Conservation (phyloP, 768 basidiomycete species). For the Amylocystis lapponica region DNA sequence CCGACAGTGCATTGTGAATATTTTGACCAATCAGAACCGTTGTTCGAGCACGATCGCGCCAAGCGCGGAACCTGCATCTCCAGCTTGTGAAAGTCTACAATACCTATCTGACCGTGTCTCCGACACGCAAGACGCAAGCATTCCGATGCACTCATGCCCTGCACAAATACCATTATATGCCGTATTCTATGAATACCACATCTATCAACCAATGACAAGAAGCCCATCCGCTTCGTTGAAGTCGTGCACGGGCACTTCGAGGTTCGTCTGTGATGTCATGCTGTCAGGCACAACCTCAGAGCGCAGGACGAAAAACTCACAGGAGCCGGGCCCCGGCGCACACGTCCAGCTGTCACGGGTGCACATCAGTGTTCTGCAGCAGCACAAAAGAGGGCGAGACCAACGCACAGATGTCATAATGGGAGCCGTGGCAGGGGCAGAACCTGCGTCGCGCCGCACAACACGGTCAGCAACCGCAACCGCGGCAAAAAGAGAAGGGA, state of each 20-base stretch:
- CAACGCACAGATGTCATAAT: conserved; percentile 88
- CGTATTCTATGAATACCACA: conserved; percentile 3
- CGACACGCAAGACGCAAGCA: too few relatives aligned
- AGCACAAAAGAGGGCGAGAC: conserved; percentile 1
- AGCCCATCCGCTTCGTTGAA: conserved; percentile 87
- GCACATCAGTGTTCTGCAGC: conserved; percentile 3
- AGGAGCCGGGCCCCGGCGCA: conserved; percentile 94
- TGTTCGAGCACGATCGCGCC: too few relatives aligned
- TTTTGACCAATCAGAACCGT: too few relatives aligned
- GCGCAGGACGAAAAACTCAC: conserved; percentile 48
- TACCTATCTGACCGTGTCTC: too few relatives aligned
- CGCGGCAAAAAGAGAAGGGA: too few relatives aligned
- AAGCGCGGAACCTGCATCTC: too few relatives aligned
- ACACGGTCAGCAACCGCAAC: background rate
- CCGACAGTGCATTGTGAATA: too few relatives aligned
- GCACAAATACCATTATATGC: conserved; percentile 1
- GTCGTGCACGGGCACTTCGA: conserved; percentile 87
- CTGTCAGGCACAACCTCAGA: background rate
- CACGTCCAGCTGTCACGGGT: conserved; percentile 68
- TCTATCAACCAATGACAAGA: conserved; percentile 71
- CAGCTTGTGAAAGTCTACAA: too few relatives aligned
- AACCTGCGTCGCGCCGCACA: conserved; percentile 45
- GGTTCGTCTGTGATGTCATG: conserved; percentile 60
- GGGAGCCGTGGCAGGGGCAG: conserved; percentile 99
- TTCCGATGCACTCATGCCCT: too few relatives aligned